Evolutionary conservation across 148 eudicot genomes (phyloP).

Genomic region (Amaranthus hypochondriacus): DNA sequence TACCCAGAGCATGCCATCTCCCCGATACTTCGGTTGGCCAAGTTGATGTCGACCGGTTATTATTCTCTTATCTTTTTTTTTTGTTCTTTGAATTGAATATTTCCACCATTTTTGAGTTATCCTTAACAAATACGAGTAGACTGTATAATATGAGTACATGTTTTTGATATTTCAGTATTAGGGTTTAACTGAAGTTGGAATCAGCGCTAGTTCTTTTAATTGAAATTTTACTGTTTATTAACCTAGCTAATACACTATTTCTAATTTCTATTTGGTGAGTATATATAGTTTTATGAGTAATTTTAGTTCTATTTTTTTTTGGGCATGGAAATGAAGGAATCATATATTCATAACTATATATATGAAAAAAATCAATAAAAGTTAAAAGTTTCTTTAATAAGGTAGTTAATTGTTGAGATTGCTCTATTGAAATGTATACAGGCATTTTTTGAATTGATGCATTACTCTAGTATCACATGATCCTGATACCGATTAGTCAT

Average conservation of each 20-base stretch:
- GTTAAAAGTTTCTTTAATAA: no score
- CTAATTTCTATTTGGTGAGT: background rate
- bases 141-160: background rate
- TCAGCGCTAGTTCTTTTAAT: background rate
- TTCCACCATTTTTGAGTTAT: background rate
- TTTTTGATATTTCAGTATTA: background rate
- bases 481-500: no score
- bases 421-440: no score
- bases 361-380: no score
- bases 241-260: background rate
- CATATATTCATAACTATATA: no score
- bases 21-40: conserved; percentile 48
- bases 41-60: conserved; percentile 61
- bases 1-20: conserved; percentile 62
- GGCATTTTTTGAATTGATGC: no score
- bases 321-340: no score
- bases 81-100: background rate
- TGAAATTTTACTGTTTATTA: background rate
- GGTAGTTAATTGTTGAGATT: no score
- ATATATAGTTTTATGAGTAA: no score
- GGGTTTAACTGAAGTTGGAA: background rate
- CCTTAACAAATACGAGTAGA: background rate
- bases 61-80: background rate
- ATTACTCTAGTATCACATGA: no score
- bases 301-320: no score